These are phyloP conservation scores for Argentina anserina DNA, from an alignment of 306 rosid genomes.

Conservation along the genomic window DNA sequence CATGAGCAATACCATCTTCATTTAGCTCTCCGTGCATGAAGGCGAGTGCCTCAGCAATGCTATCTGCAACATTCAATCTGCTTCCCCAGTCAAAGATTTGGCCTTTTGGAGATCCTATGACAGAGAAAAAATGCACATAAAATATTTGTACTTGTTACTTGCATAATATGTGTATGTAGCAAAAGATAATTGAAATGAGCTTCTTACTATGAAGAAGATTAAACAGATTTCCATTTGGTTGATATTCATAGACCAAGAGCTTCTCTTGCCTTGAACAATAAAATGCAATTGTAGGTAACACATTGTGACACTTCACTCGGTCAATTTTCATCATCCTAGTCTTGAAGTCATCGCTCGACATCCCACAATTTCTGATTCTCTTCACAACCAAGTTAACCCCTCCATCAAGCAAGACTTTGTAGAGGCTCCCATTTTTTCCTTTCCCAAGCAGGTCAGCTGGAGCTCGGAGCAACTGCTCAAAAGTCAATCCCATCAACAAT, in stretches of 20 bases:
- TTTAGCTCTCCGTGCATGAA: conserved; percentile 58
- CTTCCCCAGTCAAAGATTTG: conserved; percentile 58
- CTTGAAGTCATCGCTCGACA: conserved; percentile 46
- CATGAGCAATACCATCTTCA: conserved; percentile 53
- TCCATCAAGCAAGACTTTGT: conserved; percentile 54
- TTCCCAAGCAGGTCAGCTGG: conserved; percentile 68
- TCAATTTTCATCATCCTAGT: conserved; percentile 47
- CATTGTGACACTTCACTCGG: conserved; percentile 43
- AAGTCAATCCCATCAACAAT: conserved; percentile 28
- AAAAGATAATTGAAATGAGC: background rate
- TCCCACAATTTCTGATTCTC: conserved; percentile 65
- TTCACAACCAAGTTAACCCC: conserved; percentile 58
- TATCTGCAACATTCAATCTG: conserved; percentile 49
- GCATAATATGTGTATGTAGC: background rate
- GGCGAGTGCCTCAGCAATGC: conserved; percentile 50
- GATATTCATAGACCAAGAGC: conserved; percentile 63
- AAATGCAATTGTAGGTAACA: conserved; percentile 57
- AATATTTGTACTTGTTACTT: background rate
- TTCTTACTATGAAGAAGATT: conserved; percentile 56
- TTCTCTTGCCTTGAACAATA: conserved; percentile 71
- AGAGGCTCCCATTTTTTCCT: conserved; percentile 70
- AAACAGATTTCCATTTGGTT: conserved; percentile 72
- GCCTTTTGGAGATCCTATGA: conserved; percentile 47
- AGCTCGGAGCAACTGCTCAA: conserved; percentile 66
- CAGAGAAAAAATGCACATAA: background rate